phyloP scores from a whole-genome alignment of 2,329 filamentous ascomycete species.

The Aspergillus flavus region DNA sequence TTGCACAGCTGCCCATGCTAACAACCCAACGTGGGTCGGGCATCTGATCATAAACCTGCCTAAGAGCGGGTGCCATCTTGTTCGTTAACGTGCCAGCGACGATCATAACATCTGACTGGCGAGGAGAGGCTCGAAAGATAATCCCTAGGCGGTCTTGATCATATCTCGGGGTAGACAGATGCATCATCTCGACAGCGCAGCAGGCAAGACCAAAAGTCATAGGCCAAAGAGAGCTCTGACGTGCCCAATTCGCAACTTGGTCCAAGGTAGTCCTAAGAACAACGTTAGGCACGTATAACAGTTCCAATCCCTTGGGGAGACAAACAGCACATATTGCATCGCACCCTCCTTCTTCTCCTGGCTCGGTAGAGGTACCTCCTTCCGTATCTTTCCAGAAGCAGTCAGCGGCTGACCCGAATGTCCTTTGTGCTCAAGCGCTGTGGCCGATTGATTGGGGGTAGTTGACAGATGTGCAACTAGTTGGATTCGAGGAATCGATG shows the following conservation, averaged over 20 bases:
- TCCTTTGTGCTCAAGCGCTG: conserved; percentile 42
- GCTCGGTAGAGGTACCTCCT: conserved; percentile 52
- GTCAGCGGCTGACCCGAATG: conserved; percentile 38
- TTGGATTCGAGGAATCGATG: conserved; percentile 37
- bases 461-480: conserved; percentile 45
- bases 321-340: conserved; percentile 56
- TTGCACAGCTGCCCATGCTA: conserved; percentile 83
- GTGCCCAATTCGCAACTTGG: conserved; percentile 82
- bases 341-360: conserved; percentile 55
- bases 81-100: conserved; percentile 91
- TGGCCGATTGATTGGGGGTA: conserved; percentile 47
- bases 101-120: conserved; percentile 91
- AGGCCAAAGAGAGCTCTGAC: conserved; percentile 85
- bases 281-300: neutral
- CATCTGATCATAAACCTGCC: conserved; percentile 96
- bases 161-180: conserved; percentile 85
- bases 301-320: conserved; percentile 11
- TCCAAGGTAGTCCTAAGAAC: conserved; percentile 55
- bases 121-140: conserved; percentile 85
- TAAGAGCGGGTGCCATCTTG: conserved; percentile 90
- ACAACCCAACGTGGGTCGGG: conserved; percentile 88
- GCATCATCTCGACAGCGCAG: conserved; percentile 94
- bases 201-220: conserved; percentile 92
- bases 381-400: conserved; percentile 47
- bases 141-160: conserved; percentile 88